These are phyloP conservation scores for Globisporangium rhizosaccharum DNA, from an alignment of 352 stramenopile species.

Conservation along the genomic window DNA sequence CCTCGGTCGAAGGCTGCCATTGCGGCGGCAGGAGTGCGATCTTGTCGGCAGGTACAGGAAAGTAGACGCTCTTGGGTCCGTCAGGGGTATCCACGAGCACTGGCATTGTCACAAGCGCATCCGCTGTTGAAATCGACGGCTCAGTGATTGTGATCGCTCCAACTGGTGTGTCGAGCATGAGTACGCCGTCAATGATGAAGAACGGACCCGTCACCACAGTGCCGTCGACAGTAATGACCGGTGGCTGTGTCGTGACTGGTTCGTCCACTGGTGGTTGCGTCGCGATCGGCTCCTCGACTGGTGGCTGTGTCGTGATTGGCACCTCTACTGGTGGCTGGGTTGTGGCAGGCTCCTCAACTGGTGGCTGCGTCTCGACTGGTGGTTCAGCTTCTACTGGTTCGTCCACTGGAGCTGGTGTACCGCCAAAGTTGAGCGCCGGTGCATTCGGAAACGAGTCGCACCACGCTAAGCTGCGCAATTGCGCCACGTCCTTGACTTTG, in stretches of 20 bases:
- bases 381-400: too few species aligned
- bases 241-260: not conserved
- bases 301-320: not conserved
- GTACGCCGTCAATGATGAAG: not conserved
- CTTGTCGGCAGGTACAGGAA: not conserved
- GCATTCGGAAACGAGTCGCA: not conserved
- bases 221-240: not conserved
- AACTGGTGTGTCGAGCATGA: not conserved
- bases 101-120: not conserved
- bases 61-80: not conserved
- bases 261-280: not conserved
- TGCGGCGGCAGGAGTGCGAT: not conserved
- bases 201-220: not conserved
- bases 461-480: not conserved
- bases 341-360: too few species aligned
- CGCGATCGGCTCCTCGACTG: not conserved
- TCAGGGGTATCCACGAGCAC: not conserved
- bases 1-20: not conserved
- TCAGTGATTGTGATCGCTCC: not conserved
- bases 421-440: not conserved
- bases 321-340: too few species aligned
- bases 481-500: constrained; percentile 5
- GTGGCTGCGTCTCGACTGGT: not conserved
- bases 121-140: not conserved
- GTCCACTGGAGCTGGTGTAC: not conserved